Base-by-base conservation (phyloP, 1,284 basidiomycete species). In the Afroboletus lepidellus region DNA sequence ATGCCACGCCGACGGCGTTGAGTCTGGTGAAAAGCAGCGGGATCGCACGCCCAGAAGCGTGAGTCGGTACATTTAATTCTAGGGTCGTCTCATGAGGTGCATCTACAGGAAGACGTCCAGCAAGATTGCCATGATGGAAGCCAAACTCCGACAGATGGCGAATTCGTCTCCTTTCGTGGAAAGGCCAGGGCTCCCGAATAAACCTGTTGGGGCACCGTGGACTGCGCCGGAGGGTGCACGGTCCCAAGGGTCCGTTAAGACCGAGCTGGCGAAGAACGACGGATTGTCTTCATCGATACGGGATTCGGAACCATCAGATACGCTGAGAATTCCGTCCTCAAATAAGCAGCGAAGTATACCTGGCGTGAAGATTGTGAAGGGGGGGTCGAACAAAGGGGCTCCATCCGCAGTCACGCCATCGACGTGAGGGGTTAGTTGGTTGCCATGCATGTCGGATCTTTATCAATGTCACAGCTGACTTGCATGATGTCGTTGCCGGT, bases 61-160 rank as follows among this genome's bases (percentile, higher is more conserved):
- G 59, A 61, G 81, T 74, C 24, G 11, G 8, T 37, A 20, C 7
- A 27, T 32, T 49, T 39, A 39, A 52, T 50, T 53, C 41, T 33
- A 46, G 29, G 34, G 27, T 51, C 8, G 30, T 39, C 53, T 63
- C n/a, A 65, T 41, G 13, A 21, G 21, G 9, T 20, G 21, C 36
- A 8, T 13, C 16, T 34, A n/a, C 56, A 56, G 53, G 60, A 94
- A 92, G 51, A 94, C 91, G 1, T 77, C 83, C 44, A 85, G 86
- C 57, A 97, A 97, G 72, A 98, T 98, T 60, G 93, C 94, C 2
- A 84, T 89, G 56, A 89, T 98, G 80, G 96, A 98, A 70, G 95
- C 95, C 5, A 98, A 98, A 70, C 76, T 98, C 20, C 81, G 84
- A 9, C 82, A 91, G 57, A 83, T 97, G 80, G 82, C 84, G 59